A percentile compares a stretch with the other conserved stretches of the same genome.
phyloP scores from a whole-genome alignment of 83 land plant species.

The Picea engelmannii region DNA sequence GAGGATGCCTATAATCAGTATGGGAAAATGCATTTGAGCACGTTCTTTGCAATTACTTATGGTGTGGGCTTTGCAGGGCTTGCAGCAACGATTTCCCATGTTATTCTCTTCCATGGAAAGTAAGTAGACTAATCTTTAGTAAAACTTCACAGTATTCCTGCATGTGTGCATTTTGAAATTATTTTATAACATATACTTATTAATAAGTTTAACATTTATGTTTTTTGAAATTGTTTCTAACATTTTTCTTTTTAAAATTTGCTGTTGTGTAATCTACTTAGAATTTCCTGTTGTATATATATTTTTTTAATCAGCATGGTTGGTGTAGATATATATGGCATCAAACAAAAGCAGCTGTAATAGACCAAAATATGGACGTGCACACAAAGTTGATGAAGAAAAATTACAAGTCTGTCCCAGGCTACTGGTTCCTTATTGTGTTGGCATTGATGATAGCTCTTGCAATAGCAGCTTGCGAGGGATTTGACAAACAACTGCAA shows the following conservation, averaged over 20 bases:
- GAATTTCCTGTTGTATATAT: no score
- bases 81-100: conserved; percentile 70
- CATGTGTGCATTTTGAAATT: no score
- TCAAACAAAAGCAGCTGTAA: not conserved
- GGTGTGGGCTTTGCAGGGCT: conserved; percentile 67
- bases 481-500: conserved; percentile 72
- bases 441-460: conserved; percentile 48
- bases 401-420: conserved; percentile 60
- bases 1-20: conserved; percentile 44
- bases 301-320: no score
- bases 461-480: conserved; percentile 56
- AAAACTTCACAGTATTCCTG: not conserved
- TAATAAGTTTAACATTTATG: no score
- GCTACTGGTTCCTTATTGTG: conserved; percentile 68
- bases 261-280: no score
- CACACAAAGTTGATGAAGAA: conserved; percentile 19
- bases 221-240: no score
- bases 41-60: conserved; percentile 59
- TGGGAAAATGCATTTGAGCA: conserved; percentile 70
- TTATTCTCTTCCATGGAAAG: conserved; percentile 54
- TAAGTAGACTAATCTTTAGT: conserved; percentile 14
- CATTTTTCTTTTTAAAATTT: no score
- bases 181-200: no score
- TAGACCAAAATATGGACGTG: not conserved
- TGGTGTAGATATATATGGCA: not conserved